These are phyloP conservation scores for Dactylorhiza incarnata DNA, from an alignment of 106 monocot genomes.

Conservation along the genomic window DNA sequence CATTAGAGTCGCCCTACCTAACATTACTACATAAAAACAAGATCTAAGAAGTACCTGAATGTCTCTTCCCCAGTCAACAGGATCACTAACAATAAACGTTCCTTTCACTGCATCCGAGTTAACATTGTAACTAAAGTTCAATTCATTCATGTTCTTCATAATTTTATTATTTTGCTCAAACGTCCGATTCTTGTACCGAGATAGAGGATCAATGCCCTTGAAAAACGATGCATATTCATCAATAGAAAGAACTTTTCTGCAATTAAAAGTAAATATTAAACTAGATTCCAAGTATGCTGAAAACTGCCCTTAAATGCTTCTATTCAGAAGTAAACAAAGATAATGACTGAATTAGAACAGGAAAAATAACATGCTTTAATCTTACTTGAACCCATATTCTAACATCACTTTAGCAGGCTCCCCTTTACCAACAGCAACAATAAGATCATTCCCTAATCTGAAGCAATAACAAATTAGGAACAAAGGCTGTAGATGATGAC, in stretches of 20 bases:
- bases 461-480: not conserved
- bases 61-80: constrained; percentile 97
- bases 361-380: not conserved
- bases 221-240: constrained; percentile 90
- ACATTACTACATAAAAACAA: not conserved
- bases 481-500: not conserved
- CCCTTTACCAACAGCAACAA: constrained; percentile 91
- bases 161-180: constrained; percentile 20
- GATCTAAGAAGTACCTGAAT: constrained; percentile 57
- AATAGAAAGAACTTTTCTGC: constrained; percentile 92
- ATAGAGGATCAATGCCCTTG: constrained; percentile 76
- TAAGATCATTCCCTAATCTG: constrained; percentile 78
- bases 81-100: constrained; percentile 92
- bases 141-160: constrained; percentile 11
- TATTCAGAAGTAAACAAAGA: not conserved
- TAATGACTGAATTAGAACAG: not conserved
- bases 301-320: not conserved
- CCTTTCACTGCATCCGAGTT: constrained; percentile 59
- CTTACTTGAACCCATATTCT: constrained; percentile 96
- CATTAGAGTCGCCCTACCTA: not conserved
- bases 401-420: constrained; percentile 88
- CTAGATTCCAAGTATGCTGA: not conserved
- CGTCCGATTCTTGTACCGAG: constrained; percentile 59
- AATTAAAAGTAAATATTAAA: constrained; percentile 10
- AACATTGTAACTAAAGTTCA: constrained; percentile 34